phyloP scores from a whole-genome alignment of 345 rosid genomes.

The Mallotus nudiflorus region DNA sequence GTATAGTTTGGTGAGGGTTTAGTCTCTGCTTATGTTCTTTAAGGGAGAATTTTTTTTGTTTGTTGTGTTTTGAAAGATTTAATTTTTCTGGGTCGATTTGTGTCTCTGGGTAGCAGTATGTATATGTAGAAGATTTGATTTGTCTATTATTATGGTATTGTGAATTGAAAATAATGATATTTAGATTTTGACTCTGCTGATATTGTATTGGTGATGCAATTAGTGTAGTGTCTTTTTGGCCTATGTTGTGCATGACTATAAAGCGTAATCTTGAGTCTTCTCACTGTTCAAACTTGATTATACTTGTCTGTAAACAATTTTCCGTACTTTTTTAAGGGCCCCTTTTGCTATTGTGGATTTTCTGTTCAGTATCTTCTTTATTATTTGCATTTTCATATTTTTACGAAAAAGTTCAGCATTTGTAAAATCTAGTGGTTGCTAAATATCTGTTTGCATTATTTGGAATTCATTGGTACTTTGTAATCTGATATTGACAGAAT shows the following conservation, averaged over 20 bases:
- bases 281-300: conserved; percentile 13
- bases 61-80: conserved; percentile 6
- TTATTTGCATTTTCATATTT: background rate
- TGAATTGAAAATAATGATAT: conserved; percentile 8
- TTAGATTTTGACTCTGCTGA: conserved; percentile 2
- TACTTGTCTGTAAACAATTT: conserved; percentile 11
- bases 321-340: background rate
- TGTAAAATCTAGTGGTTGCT: background rate
- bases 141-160: background rate
- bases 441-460: conserved; percentile 2
- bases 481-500: background rate
- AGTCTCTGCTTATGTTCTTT: background rate
- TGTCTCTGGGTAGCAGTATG: conserved; percentile 1
- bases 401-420: background rate
- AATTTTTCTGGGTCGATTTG: conserved; percentile 15
- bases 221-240: background rate
- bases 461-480: background rate
- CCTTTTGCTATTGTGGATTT: background rate
- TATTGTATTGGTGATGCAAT: conserved; percentile 3
- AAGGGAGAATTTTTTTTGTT: background rate
- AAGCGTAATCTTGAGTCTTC: conserved; percentile 9
- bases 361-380: background rate
- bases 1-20: conserved; percentile 1
- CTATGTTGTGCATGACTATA: conserved; percentile 11
- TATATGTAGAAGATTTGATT: background rate